A percentile compares a stretch with the other conserved stretches of the same genome.
These are phyloP conservation scores for Trichocladium uniseriatum DNA, from an alignment of 495 filamentous ascomycete genomes.

Conservation along the genomic window DNA sequence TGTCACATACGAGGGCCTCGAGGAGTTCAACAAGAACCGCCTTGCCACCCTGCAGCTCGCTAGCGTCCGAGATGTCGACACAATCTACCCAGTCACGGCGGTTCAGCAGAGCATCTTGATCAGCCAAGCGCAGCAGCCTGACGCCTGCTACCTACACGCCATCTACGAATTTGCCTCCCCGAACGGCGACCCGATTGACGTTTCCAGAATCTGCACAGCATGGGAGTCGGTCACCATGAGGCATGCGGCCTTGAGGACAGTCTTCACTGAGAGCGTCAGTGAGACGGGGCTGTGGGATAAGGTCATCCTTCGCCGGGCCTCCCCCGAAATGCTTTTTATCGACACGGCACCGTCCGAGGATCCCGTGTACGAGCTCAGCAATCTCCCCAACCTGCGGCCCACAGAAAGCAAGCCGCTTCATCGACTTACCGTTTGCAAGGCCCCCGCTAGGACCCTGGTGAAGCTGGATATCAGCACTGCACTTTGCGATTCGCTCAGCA, in stretches of 20 bases:
- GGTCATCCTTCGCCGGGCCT: conserved; percentile 33
- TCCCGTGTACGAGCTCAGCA: conserved; percentile 33
- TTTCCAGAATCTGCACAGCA: conserved; percentile 34
- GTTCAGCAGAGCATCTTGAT: conserved; percentile 62
- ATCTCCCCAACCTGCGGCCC: conserved; percentile 28
- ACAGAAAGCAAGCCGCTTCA: conserved; percentile 35
- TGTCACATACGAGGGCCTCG: conserved; percentile 48
- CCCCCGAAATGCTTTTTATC: conserved; percentile 41
- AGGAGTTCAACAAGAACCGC: conserved; percentile 40
- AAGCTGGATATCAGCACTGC: conserved; percentile 40
- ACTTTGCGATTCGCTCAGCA: conserved; percentile 37
- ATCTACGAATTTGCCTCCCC: conserved; percentile 49
- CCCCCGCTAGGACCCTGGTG: conserved; percentile 33
- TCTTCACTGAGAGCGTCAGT: conserved; percentile 37
- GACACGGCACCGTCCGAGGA: conserved; percentile 34
- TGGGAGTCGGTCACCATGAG: conserved; percentile 35
- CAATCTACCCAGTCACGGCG: conserved; percentile 54
- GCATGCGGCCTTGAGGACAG: conserved; percentile 34
- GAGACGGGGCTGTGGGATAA: conserved; percentile 34
- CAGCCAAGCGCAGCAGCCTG: conserved; percentile 46
- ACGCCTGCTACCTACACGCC: conserved; percentile 51
- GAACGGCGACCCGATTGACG: conserved; percentile 30
- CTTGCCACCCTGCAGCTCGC: conserved; percentile 42
- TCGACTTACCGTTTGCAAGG: conserved; percentile 37
- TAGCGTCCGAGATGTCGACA: conserved; percentile 37